phyloP scores from a whole-genome alignment of 768 basidiomycete species.

The Amanita muscaria region DNA sequence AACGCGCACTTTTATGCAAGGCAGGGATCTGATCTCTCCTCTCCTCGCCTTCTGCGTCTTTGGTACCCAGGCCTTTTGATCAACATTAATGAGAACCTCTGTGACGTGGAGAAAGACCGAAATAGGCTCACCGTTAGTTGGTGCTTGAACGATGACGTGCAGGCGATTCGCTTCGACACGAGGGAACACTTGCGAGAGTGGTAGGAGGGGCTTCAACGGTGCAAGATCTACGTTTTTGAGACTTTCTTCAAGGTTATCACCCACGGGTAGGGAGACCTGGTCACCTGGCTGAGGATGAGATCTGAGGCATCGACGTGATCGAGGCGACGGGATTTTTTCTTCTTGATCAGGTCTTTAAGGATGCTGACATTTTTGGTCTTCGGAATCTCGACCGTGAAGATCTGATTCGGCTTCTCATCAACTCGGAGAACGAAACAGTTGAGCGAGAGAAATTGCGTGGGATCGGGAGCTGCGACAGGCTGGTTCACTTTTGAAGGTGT shows the following conservation, averaged over 20 bases:
- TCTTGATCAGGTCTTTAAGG: neutral
- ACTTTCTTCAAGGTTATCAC: neutral
- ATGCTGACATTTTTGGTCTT: neutral
- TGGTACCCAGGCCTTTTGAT: slow-evolving; percentile 1
- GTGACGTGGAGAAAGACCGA: slow-evolving; percentile 1
- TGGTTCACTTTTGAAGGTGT: slow-evolving; percentile 2
- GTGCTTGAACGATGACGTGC: slow-evolving; percentile 1
- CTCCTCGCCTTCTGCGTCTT: neutral
- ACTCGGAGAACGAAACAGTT: no score
- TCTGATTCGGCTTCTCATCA: no score
- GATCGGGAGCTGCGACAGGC: neutral
- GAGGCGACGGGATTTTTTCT: neutral
- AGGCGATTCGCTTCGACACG: neutral
- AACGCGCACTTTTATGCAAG: slow-evolving; percentile 5
- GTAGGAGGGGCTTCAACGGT: neutral
- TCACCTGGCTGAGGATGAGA: neutral
- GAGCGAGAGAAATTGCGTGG: neutral
- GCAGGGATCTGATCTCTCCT: slow-evolving; percentile 4
- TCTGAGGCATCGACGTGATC: neutral
- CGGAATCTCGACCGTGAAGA: no score
- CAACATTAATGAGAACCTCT: slow-evolving; percentile 1
- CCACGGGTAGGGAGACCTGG: neutral
- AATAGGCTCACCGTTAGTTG: neutral
- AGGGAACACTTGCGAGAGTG: neutral
- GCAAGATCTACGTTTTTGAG: neutral